Evolutionary conservation across 768 basidiomycete genomes (phyloP).

Genomic region (Phylloporus rhodoxanthus): DNA sequence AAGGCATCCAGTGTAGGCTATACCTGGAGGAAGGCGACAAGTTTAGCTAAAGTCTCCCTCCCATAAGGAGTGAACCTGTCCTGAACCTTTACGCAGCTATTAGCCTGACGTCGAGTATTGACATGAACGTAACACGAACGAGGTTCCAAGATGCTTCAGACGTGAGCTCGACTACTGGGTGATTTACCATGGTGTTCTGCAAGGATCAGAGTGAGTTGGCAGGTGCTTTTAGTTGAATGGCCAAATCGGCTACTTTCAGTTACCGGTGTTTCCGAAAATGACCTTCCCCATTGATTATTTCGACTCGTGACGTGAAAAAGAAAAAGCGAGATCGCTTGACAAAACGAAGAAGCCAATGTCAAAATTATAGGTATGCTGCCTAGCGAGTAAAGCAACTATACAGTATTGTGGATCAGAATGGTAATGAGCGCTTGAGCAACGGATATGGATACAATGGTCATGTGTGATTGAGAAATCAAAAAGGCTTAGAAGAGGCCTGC

Average conservation of each 20-base stretch:
- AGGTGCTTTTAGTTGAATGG: too few relatives aligned
- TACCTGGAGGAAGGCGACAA: slow-evolving; percentile 83
- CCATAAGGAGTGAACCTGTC: slow-evolving; percentile 90
- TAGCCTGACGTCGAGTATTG: slow-evolving; percentile 1
- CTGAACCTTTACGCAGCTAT: slow-evolving; percentile 52
- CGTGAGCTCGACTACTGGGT: slow-evolving; percentile 72
- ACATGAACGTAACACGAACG: slow-evolving; percentile 38
- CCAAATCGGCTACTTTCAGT: slow-evolving; percentile 8
- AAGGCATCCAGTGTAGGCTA: slow-evolving; percentile 9
- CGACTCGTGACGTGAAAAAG: background rate
- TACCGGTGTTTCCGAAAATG: background rate
- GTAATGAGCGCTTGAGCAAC: slow-evolving; percentile 18
- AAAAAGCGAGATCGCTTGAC: slow-evolving; percentile 1
- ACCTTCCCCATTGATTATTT: slow-evolving; percentile 5
- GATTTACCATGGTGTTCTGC: slow-evolving; percentile 46
- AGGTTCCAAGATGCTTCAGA: slow-evolving; percentile 85
- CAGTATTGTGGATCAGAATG: slow-evolving; percentile 15
- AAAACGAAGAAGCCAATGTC: slow-evolving; percentile 6
- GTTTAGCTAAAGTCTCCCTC: slow-evolving; percentile 77
- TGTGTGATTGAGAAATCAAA: slow-evolving; percentile 4
- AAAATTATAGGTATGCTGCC: slow-evolving; percentile 29
- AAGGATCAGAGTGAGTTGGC: too few relatives aligned
- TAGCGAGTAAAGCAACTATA: slow-evolving; percentile 22
- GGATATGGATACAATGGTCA: slow-evolving; percentile 30
- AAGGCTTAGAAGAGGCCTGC: slow-evolving; percentile 2